Evolutionary conservation across 129 eudicot species (phyloP), one percentile per base, ranked within the genome.

Genomic region (Pulicaria dysenterica): DNA sequence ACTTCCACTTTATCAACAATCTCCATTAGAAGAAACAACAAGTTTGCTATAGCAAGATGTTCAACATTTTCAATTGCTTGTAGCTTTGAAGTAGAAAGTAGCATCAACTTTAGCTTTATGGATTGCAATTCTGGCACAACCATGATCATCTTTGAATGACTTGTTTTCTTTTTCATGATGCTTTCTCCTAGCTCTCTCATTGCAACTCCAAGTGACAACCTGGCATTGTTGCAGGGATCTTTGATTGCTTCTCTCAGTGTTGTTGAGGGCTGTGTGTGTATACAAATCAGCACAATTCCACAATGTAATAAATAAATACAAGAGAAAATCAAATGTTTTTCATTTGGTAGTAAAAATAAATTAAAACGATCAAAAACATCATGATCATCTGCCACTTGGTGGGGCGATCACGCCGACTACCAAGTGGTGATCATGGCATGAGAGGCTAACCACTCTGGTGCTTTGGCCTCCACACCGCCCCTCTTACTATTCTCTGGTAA

Each of bases 131-230:
- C 83, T 48, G 85, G 83, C 3, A 57, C 51, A 13, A 80, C 72
- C 47, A 75, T 39, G 74, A 46, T 54, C 36, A 46, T 54, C 36
- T 72, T 80, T 39, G 79, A 54, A 66, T 65, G 69, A 44, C 81
- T 76, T 40, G 34, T 61, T 43, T 83, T 81, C 88, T 80, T 88
- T 60, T 80, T 77, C 69, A 14, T 16, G 34, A 88, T 74, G 75
- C 82, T 70, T 24, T 80, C 82, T 74, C 95, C 90, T 24, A 89
- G 76, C 77, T 83, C 91, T 61, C 74, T 80, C 65, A 89, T 48
- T 45, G 58, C 82, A 81, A 76, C 68, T 49, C 45, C 50, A 14
- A 83, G 60, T 13, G 75, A 68, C 8, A 69, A 59, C 10, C 81
- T 79, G 4, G 74, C 36, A 7, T 9, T 46, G 37, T 83, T 78